Evolutionary conservation across 345 rosid genomes (phyloP).

Genomic region (Rhodamnia rubescens): DNA sequence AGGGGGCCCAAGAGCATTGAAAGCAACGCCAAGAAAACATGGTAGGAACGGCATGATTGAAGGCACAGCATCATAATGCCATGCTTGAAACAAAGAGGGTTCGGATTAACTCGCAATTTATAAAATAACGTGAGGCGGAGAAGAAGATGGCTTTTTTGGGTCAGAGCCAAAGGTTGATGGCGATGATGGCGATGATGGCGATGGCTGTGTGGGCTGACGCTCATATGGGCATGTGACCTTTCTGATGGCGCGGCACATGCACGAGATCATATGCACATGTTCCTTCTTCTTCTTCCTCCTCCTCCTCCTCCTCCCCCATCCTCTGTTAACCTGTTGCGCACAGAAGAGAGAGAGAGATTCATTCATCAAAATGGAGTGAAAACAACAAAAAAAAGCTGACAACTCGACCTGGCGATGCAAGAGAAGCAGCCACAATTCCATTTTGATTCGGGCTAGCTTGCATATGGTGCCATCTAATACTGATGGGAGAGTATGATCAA

Average conservation of each 20-base stretch:
- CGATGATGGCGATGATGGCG: not conserved
- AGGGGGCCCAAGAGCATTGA: not conserved
- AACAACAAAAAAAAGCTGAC: not conserved
- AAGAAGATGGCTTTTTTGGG: not conserved
- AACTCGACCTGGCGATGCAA: not conserved
- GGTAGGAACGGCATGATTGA: not conserved
- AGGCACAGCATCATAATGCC: not conserved
- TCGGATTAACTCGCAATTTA: not conserved
- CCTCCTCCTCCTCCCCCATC: not conserved
- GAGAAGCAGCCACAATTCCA: not conserved
- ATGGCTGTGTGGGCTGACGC: not conserved
- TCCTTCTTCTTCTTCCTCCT: not conserved
- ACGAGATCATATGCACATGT: not conserved
- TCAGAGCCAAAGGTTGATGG: not conserved
- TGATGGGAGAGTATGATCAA: not conserved
- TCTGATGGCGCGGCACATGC: not conserved
- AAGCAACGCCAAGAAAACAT: not conserved
- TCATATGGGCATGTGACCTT: not conserved
- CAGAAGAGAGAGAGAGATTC: not conserved
- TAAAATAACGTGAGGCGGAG: not conserved
- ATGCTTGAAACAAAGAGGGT: not conserved
- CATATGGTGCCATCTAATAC: not conserved
- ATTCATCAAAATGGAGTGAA: not conserved
- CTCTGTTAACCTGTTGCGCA: not conserved
- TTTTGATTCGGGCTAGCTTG: not conserved